Evolutionary conservation across 345 rosid genomes (phyloP), one percentile per base, ranked within the genome.

Genomic region (Eucalyptus virginea): DNA sequence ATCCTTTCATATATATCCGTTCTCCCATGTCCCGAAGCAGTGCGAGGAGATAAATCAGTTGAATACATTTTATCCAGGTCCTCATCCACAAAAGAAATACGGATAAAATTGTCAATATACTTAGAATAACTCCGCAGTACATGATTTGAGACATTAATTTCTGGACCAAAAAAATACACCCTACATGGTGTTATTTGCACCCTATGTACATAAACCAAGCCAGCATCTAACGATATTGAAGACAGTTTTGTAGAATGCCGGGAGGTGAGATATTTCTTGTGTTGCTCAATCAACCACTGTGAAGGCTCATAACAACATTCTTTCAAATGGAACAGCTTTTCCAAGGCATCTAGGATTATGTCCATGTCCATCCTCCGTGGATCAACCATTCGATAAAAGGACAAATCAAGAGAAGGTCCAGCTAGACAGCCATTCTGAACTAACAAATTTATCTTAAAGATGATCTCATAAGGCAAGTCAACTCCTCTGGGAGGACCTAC

Each of bases 231-330:
- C 28, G 91, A 81, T 87, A 93, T 90, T 60, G 83, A 34, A 67
- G 94, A 91, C 40, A 94, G 83, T 44, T 88, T 86, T 24, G 91
- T 93, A 89, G 26, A 90, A 49, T 56, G 90, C 51, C 60, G 77
- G 12, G 92, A 85, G 18, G 87, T 44, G 28, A 69, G 49, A 87
- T 87, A 91, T 89, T 91, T 91, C 81, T 3, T 65, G 60, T 92
- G 91, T 90, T 94, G 95, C 77, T 94, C 94, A 67, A 21, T 23
- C 26, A 96, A 92, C 96, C 96, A 95, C 88, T 44, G 86, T 37
- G 91, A 89, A 86, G 97, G 97, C 21, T 94, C 94, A 89, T 96
- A 94, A 80, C 96, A 96, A 87, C 95, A 95, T 86, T 95, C 96
- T 89, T 90, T 91, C 49, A 93, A 47, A 89, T 91, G 88, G 86